phyloP scores from a whole-genome alignment of 2,329 filamentous ascomycete genomes.

The Neonectria coccinea region DNA sequence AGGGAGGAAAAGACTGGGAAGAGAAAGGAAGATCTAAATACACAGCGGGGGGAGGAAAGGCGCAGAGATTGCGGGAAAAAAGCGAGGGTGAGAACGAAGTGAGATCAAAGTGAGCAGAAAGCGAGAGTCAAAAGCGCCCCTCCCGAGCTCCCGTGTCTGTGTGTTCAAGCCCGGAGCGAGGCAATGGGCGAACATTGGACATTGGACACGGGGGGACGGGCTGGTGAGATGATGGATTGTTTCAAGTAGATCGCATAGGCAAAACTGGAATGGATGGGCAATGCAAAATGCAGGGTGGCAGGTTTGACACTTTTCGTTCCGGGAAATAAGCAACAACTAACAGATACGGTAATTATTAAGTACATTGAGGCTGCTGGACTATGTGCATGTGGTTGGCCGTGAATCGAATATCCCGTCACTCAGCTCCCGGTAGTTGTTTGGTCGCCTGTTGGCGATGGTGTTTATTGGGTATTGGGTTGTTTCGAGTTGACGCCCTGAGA shows the following conservation, averaged over 20 bases:
- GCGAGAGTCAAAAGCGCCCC: constrained; percentile 1
- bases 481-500: constrained; percentile 26
- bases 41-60: background rate
- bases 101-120: constrained; percentile 2
- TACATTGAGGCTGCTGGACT: background rate
- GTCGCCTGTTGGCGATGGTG: constrained; percentile 3
- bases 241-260: constrained; percentile 40
- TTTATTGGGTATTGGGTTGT: constrained; percentile 15
- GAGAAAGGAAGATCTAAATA: background rate
- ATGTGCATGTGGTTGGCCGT: background rate
- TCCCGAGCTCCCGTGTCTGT: constrained; percentile 2
- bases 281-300: background rate
- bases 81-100: constrained; percentile 7
- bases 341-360: background rate
- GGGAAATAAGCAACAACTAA: background rate
- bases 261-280: constrained; percentile 10
- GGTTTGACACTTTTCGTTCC: background rate
- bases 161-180: background rate
- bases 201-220: constrained; percentile 7
- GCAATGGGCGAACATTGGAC: constrained; percentile 8
- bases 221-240: constrained; percentile 35
- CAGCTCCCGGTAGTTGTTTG: background rate
- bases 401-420: background rate
- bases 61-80: background rate
- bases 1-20: background rate